phyloP scores from a whole-genome alignment of 345 rosid genomes.

The Pelargonium nanum region DNA sequence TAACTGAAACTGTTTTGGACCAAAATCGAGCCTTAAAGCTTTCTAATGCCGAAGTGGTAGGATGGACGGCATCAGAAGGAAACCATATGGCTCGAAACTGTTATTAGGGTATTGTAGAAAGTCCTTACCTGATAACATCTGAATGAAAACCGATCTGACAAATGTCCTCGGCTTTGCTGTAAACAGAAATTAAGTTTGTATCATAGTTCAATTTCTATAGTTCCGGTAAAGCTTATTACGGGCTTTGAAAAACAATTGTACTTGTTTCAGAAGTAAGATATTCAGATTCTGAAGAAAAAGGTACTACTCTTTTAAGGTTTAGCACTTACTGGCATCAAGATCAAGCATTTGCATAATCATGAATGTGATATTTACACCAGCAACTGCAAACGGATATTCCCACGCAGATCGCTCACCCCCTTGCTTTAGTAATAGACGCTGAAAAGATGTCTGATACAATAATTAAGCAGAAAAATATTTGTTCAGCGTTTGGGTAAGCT shows the following conservation, averaged over 20 bases:
- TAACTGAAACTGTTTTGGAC: neutral
- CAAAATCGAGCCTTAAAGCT: neutral
- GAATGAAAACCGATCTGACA: constrained; percentile 62
- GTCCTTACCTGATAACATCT: constrained; percentile 69
- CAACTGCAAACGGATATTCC: constrained; percentile 98
- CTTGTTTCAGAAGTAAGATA: neutral
- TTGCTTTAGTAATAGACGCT: constrained; percentile 49
- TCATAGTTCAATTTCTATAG: neutral
- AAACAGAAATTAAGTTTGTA: constrained; percentile 6
- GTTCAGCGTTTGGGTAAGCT: neutral
- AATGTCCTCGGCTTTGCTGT: constrained; percentile 78
- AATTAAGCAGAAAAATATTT: neutral
- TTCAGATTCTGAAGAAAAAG: neutral
- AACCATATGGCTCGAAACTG: neutral
- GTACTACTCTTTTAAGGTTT: too few species aligned
- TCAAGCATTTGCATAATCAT: constrained; percentile 98
- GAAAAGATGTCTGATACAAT: constrained; percentile 57
- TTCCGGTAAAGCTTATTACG: neutral
- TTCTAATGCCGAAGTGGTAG: too few species aligned
- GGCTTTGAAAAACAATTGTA: neutral
- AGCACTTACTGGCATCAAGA: constrained; percentile 66
- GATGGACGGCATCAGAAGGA: neutral
- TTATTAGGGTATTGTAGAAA: neutral
- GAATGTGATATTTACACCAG: constrained; percentile 88
- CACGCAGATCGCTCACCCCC: constrained; percentile 79